These are phyloP conservation scores for Golubevia pallescens DNA, from an alignment of 1,284 basidiomycete species.

Conservation along the genomic window DNA sequence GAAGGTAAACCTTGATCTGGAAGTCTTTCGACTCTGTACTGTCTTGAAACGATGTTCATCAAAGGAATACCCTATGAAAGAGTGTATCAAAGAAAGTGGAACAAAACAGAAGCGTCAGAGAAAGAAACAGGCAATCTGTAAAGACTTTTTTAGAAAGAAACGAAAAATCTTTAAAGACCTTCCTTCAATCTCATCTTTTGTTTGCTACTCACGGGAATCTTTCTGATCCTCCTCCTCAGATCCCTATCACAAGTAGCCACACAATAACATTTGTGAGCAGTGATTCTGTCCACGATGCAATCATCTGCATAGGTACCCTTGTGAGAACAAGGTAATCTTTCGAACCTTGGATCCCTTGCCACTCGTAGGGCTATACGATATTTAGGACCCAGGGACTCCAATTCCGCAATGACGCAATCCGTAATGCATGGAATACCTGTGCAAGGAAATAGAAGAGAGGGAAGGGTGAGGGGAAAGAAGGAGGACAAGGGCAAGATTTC, in stretches of 20 bases:
- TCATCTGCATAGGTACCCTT: slow-evolving; percentile 97
- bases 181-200: no score
- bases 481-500: no score
- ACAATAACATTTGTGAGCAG: slow-evolving; percentile 92
- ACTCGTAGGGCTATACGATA: slow-evolving; percentile 92
- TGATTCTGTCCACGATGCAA: slow-evolving; percentile 93
- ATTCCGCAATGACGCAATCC: slow-evolving; percentile 95
- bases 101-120: not conserved
- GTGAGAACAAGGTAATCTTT: slow-evolving; percentile 88
- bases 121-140: not conserved
- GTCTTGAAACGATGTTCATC: slow-evolving; percentile 58
- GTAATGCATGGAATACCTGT: slow-evolving; percentile 96
- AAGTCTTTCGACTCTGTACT: slow-evolving; percentile 54
- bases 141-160: not conserved
- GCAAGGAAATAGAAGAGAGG: no score
- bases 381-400: slow-evolving; percentile 95
- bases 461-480: no score
- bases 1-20: slow-evolving; percentile 57
- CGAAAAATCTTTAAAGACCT: no score
- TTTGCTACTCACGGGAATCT: slow-evolving; percentile 67
- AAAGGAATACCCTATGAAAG: slow-evolving; percentile 48
- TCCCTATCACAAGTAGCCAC: slow-evolving; percentile 98
- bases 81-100: no score
- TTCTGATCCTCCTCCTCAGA: slow-evolving; percentile 85
- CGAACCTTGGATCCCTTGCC: slow-evolving; percentile 95